phyloP scores from a whole-genome alignment of 2,329 filamentous ascomycete species.

The Talaromyces pinophilus region DNA sequence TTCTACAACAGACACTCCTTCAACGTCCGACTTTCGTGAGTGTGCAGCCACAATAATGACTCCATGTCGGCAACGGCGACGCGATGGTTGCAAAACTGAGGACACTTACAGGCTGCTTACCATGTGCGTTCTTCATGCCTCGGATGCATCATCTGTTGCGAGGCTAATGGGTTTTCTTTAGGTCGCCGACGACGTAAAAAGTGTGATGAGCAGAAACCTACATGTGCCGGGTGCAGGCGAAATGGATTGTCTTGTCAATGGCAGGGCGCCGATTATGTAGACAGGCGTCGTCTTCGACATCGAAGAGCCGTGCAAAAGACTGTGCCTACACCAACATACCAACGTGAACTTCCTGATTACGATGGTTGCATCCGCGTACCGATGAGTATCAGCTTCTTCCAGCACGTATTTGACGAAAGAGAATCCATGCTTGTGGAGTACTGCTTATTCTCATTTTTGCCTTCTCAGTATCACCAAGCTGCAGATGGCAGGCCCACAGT shows the following conservation, averaged over 20 bases:
- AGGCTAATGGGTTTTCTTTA: neutral
- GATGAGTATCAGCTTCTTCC: neutral
- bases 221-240: conserved; percentile 6
- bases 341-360: neutral
- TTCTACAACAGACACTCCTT: neutral
- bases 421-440: conserved; percentile 12
- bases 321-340: neutral
- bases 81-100: conserved; percentile 20
- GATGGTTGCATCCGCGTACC: neutral
- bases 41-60: neutral
- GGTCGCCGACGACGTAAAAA: conserved; percentile 20
- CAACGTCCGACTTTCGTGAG: neutral
- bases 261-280: conserved; percentile 7
- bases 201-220: conserved; percentile 19
- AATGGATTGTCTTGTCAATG: conserved; percentile 17
- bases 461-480: conserved; percentile 20
- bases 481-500: conserved; percentile 16
- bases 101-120: conserved; percentile 18
- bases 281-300: conserved; percentile 14
- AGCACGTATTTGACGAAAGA: conserved; percentile 5
- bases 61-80: neutral
- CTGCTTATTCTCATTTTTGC: conserved; percentile 16
- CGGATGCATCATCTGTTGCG: neutral
- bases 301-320: conserved; percentile 2
- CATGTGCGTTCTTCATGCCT: conserved; percentile 4